phyloP scores from a whole-genome alignment of 2,329 filamentous ascomycete species.

The Fusarium decemcellulare region DNA sequence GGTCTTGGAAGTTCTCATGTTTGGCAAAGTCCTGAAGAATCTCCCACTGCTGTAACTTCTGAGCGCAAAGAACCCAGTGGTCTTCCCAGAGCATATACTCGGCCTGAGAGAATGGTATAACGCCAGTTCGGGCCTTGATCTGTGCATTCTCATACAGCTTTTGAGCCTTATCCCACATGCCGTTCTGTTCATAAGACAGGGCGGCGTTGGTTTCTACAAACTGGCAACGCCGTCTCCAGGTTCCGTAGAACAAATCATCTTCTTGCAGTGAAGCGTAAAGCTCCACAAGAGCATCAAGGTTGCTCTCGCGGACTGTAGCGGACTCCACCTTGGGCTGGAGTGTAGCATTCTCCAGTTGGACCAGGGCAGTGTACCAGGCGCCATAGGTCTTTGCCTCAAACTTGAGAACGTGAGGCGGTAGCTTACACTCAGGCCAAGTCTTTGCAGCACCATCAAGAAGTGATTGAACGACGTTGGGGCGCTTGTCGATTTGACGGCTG shows the following conservation, averaged over 20 bases:
- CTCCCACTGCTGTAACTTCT: constrained; percentile 99
- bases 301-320: constrained; percentile 88
- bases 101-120: constrained; percentile 94
- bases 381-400: constrained; percentile 95
- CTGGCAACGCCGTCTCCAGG: constrained; percentile 94
- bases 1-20: constrained; percentile 98
- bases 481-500: constrained; percentile 91
- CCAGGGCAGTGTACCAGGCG: constrained; percentile 95
- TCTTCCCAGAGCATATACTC: constrained; percentile 99
- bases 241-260: constrained; percentile 97
- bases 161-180: constrained; percentile 99
- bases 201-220: constrained; percentile 98
- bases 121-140: constrained; percentile 95
- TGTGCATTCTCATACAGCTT: constrained; percentile 97
- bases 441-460: constrained; percentile 90
- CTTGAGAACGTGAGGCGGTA: constrained; percentile 96
- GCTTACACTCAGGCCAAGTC: constrained; percentile 88
- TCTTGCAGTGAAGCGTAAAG: constrained; percentile 92
- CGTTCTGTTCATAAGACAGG: constrained; percentile 97
- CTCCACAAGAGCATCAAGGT: constrained; percentile 94
- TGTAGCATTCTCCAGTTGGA: constrained; percentile 90
- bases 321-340: constrained; percentile 90
- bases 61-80: constrained; percentile 97
- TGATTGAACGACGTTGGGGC: constrained; percentile 95
- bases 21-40: constrained; percentile 98